Evolutionary conservation across 2,329 filamentous ascomycete genomes (phyloP).

Genomic region (Epichloe baconii): DNA sequence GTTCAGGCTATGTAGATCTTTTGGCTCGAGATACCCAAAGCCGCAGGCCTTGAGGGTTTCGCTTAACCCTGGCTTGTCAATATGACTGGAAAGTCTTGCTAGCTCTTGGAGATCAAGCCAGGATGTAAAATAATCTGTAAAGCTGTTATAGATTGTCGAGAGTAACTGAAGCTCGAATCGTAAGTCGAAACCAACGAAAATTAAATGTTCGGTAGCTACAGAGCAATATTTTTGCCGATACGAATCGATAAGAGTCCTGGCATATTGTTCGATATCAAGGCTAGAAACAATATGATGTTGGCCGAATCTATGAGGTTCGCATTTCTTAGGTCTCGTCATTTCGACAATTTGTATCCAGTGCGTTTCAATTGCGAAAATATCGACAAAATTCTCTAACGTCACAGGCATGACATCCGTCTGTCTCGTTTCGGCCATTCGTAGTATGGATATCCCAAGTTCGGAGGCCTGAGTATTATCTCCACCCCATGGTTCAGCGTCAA

Average conservation of each 20-base stretch:
- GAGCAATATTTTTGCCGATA: background rate
- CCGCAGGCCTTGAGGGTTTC: background rate
- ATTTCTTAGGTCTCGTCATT: background rate
- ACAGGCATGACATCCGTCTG: background rate
- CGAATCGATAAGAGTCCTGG: background rate
- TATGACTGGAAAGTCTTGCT: background rate
- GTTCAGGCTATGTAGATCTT: background rate
- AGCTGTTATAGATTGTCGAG: background rate
- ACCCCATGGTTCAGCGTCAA: background rate
- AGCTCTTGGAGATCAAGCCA: background rate
- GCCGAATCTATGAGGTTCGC: background rate
- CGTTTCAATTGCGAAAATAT: background rate
- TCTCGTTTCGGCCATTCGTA: background rate
- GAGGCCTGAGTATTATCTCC: background rate
- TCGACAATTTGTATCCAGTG: background rate
- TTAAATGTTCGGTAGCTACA: background rate
- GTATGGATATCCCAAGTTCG: background rate
- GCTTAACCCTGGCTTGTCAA: background rate
- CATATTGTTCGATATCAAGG: background rate
- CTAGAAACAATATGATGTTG: background rate
- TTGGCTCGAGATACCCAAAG: background rate
- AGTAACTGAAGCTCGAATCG: background rate
- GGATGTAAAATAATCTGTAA: background rate
- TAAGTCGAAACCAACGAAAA: background rate
- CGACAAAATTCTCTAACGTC: background rate